Conservation (phyloP, 345 rosid genomes). For the Salix viminalis region DNA sequence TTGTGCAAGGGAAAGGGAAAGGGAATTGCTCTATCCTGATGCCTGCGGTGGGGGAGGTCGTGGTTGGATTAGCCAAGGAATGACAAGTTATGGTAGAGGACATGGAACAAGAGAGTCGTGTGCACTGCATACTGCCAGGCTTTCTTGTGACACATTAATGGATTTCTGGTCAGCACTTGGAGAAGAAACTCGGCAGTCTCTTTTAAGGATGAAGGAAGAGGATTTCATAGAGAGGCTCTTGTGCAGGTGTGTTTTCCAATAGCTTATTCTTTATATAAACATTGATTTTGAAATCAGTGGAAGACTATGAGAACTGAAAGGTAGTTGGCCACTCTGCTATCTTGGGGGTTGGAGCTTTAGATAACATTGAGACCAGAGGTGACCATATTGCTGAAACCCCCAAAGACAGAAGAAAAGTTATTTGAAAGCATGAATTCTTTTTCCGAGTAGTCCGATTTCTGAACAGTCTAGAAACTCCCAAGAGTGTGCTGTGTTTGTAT, state of each 20-base stretch:
- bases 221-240: conserved; percentile 90
- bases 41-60: conserved; percentile 98
- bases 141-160: conserved; percentile 82
- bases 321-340: conserved; percentile 12
- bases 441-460: neutral
- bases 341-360: conserved; percentile 14
- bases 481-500: neutral
- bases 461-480: neutral
- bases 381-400: conserved; percentile 10
- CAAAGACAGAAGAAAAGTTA: conserved; percentile 8
- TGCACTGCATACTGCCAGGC: conserved; percentile 88
- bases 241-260: conserved; percentile 62
- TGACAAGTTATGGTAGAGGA: conserved; percentile 73
- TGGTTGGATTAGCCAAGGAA: conserved; percentile 95
- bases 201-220: conserved; percentile 95
- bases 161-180: conserved; percentile 94
- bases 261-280: conserved; percentile 12
- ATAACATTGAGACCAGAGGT: conserved; percentile 4
- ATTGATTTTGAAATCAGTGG: conserved; percentile 13
- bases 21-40: conserved; percentile 93
- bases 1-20: conserved; percentile 80
- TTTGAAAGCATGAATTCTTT: neutral
- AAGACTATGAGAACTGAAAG: conserved; percentile 7
- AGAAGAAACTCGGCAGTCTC: conserved; percentile 78
- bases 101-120: conserved; percentile 94